Base-by-base conservation (phyloP, 495 filamentous ascomycete species). In the Penicillium samsonianum region DNA sequence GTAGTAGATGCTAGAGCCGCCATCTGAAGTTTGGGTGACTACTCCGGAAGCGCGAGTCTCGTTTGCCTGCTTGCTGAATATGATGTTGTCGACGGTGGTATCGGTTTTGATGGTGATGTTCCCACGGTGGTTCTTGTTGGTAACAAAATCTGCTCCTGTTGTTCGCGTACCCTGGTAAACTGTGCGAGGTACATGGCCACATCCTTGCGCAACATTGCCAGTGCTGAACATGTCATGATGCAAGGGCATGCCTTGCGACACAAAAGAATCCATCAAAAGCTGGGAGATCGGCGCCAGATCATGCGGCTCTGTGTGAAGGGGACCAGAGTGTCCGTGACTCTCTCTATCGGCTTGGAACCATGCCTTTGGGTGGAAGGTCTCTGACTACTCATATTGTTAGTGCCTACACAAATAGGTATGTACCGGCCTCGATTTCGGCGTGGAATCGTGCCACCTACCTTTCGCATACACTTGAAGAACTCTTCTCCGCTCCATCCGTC, bases 401-500 rank as follows among this genome's bases (percentile, higher is more conserved):
- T 42, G 4, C 1, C 0, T 10, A 30, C 11, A 2, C 11, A 31
- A 9, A 30, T 30, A 9, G 8, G 28, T 10, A 30, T 30, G 7
- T 9, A 30, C 10, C 28, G 28, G 7, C 28, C 28, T 30, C 10
- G 9, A n/a, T n/a, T n/a, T n/a, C 3, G 11, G 22, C 5, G 41
- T 43, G 25, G 9, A 11, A 11, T 9, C 8, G 17, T 31, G 3
- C 1, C 1, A 43, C 17, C 30, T 53, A 78, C 77, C 73, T 82
- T 82, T 57, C 62, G 68, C 78, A 83, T 83, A 25, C 70, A 78
- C 4, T 69, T 62, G 57, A 80, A 85, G 48, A 84, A 75, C 35
- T 83, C 77, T 28, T 81, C 71, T 8, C 81, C 80, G 55, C 72
- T 76, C 81, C 80, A 84, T 12, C 78, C 81, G 0, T 78, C 74